Base-by-base conservation (phyloP, 371 early-diverging fungal genomes). In the Mucor mucedo region DNA sequence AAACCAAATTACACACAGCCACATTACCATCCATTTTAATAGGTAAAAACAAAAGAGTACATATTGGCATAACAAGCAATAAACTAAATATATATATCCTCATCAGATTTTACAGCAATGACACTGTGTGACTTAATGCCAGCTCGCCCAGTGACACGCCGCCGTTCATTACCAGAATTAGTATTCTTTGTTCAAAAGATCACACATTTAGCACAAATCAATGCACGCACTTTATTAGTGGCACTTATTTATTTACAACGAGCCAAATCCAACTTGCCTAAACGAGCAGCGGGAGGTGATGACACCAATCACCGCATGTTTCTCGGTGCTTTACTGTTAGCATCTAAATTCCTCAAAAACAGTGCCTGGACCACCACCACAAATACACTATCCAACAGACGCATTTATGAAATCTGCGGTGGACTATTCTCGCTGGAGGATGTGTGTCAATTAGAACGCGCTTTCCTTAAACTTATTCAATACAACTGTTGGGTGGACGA, bases 321-420 rank as follows among this genome's bases (percentile, higher is more conserved):
- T 78, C 74, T 92, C n/a, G 92, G 88, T 10, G 85, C 92, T 0
- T 65, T 93, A 4, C 78, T 93, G 35, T 62, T 87, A 35, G 92
- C 91, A 5, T 89, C 89, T 41, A 93, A 93, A 71, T 90, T 89
- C 61, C 77, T 90, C 50, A 83, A 83, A 61, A 91, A 91, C 63
- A 78, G 84, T 49, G 76, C 85, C 39, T 90, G 88, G 78, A 84
- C 89, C n/a, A 83, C 61, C 6, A 16, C 53, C 2, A 62, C 75
- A 7, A 13, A 48, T 1, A 62, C 75, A 3, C 40, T 78, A 13
- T 76, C 66, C 5, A 78, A 78, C 39, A 54, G 72, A 38, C 72
- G 72, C 5, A 52, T 80, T 8, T 71, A 69, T 56, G 73, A 76
- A 32, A 69, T 80, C 30, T 78, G 78, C 39, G 61, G 65, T 33